These are phyloP conservation scores for Magnaporthiopsis incrustans DNA, from an alignment of 2,329 filamentous ascomycete species.

Conservation along the genomic window DNA sequence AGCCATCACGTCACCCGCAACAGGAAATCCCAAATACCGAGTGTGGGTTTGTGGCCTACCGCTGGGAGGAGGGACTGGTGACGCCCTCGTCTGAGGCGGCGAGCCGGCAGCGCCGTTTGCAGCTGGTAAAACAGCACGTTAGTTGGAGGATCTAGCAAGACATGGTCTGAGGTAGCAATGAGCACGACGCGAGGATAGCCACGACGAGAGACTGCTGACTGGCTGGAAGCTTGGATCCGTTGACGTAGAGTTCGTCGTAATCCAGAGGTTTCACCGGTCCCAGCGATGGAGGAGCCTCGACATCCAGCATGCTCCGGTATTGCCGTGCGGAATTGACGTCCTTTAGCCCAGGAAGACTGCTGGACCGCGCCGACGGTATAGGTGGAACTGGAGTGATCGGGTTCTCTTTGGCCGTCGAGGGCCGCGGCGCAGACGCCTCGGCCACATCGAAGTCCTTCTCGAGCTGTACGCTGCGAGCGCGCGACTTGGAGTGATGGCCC, in stretches of 20 bases:
- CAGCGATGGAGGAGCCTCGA: slow-evolving; percentile 40
- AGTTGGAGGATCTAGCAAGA: background rate
- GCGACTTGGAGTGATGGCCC: slow-evolving; percentile 34
- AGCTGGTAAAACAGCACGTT: slow-evolving; percentile 21
- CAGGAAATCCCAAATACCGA: background rate
- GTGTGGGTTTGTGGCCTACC: slow-evolving; percentile 29
- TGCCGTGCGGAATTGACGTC: slow-evolving; percentile 26
- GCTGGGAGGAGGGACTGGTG: slow-evolving; percentile 29
- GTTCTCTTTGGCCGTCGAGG: slow-evolving; percentile 13
- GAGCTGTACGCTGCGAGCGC: slow-evolving; percentile 41
- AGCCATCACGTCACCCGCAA: background rate
- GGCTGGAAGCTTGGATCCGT: slow-evolving; percentile 18
- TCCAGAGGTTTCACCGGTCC: slow-evolving; percentile 33
- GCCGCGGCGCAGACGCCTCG: slow-evolving; percentile 12
- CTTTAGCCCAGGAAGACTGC: slow-evolving; percentile 25
- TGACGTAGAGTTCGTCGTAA: slow-evolving; percentile 38
- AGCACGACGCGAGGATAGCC: slow-evolving; percentile 8
- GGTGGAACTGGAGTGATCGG: slow-evolving; percentile 15
- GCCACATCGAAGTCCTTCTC: slow-evolving; percentile 24
- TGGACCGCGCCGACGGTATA: slow-evolving; percentile 22
- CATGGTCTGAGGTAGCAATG: background rate
- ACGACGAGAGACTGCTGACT: slow-evolving; percentile 30
- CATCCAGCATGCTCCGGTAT: slow-evolving; percentile 46
- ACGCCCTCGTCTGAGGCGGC: slow-evolving; percentile 32
- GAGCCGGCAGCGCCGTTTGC: slow-evolving; percentile 33